Conservation (phyloP, 2,329 filamentous ascomycete genomes). For the Ophiostoma sp. region DNA sequence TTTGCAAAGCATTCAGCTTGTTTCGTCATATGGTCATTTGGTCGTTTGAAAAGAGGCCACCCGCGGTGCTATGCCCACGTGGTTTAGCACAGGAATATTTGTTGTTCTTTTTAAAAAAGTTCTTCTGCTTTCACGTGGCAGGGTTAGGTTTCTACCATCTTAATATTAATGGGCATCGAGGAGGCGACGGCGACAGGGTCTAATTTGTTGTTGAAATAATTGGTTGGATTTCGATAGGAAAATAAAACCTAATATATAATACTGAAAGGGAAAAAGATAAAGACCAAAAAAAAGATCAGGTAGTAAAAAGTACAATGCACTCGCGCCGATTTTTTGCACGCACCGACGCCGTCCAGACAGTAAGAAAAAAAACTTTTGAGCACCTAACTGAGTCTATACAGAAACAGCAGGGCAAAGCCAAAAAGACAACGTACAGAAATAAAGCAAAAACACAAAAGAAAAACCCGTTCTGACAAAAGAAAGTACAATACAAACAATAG, state of each 20-base stretch:
- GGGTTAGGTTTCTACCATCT: background rate
- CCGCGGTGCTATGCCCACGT: background rate
- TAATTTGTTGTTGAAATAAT: background rate
- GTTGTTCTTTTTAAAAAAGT: background rate
- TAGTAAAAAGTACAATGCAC: background rate
- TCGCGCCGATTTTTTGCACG: background rate
- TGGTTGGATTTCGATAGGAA: background rate
- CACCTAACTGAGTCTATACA: background rate
- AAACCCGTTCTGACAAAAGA: background rate
- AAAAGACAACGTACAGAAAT: background rate
- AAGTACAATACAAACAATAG: slow-evolving; percentile 3
- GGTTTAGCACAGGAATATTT: background rate
- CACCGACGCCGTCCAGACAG: slow-evolving; percentile 6
- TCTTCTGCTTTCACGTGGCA: background rate
- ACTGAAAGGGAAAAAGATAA: background rate
- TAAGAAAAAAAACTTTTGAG: slow-evolving; percentile 9
- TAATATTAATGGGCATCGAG: background rate
- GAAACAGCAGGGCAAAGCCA: background rate
- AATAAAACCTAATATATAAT: background rate
- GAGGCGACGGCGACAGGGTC: background rate
- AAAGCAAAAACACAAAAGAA: background rate
- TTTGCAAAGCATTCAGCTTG: background rate
- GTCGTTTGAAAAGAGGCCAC: background rate
- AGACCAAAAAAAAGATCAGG: background rate
- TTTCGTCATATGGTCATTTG: background rate